A percentile compares a stretch with the other conserved stretches of the same genome.
Conservation (phyloP, 495 filamentous ascomycete species). For the Tuber aestivum region DNA sequence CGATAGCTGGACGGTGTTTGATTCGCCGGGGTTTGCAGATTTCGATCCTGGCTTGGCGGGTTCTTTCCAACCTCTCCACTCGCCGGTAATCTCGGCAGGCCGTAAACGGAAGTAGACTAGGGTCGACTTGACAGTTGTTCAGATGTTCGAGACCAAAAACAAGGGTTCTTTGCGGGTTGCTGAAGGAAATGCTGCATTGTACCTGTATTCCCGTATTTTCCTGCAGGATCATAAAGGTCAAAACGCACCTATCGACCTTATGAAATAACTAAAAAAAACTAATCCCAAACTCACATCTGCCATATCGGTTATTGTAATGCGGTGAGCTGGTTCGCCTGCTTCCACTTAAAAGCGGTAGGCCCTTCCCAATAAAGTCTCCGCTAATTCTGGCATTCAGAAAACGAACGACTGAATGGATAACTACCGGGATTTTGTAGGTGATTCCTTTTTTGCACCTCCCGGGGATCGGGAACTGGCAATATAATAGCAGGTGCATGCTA, state of each 20-base stretch:
- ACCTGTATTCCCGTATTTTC: neutral
- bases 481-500: neutral
- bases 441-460: neutral
- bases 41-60: neutral
- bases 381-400: neutral
- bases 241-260: neutral
- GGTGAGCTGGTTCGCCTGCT: neutral
- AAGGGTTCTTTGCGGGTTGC: neutral
- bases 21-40: neutral
- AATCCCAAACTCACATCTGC: neutral
- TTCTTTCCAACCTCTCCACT: neutral
- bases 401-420: neutral
- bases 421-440: neutral
- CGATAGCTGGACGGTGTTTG: neutral
- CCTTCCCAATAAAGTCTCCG: conserved; percentile 1
- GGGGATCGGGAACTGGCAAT: neutral
- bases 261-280: neutral
- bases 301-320: neutral
- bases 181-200: neutral
- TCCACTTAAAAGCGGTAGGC: neutral
- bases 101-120: conserved; percentile 1
- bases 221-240: conserved; percentile 5
- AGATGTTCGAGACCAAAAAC: conserved; percentile 4
- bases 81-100: neutral
- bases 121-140: conserved; percentile 1